Base-by-base conservation (phyloP, 2,329 filamentous ascomycete genomes). In the Thermothelomyces thermophilus region DNA sequence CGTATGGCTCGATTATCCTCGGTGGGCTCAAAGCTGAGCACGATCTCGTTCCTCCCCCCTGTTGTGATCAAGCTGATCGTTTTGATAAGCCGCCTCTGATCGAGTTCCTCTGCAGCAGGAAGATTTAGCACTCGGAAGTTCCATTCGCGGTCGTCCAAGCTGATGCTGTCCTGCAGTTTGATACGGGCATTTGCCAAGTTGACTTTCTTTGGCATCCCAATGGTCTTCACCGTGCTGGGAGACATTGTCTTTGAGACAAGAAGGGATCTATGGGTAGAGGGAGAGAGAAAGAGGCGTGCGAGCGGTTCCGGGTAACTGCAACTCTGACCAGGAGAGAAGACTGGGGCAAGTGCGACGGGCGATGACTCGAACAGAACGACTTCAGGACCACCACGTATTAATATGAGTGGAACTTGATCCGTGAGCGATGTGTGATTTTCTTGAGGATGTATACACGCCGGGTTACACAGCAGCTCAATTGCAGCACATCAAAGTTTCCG, bases 1-100 rank as follows among this genome's bases (percentile, higher is more conserved):
- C 54, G 49, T 13, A 63, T 64, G 22, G 66, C 63, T 19, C 68
- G 59, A 46, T 68, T 70, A 8, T 58, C 60, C n/a, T 64, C 61
- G n/a, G 57, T 53, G 2, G 65, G 51, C 1, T 47, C 48, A 10
- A 69, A 60, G 4, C 54, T 36, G 37, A 66, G 64, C 30, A 45
- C 41, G n/a, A 52, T 49, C 56, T 63, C n/a, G 55, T 60, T 5
- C 55, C 39, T 44, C n/a, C 19, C 37, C 16, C 16, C 36, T n/a
- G 37, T 50, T 2, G 26, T 47, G 13, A 47, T 24, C 20, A 66
- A 46, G n/a, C 56, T 57, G 7, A 67, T 28, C 8, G 55, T 55
- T 51, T 68, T 68, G 48, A 67, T 52, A 5, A 64, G 56, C 20
- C 52, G 37, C 7, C 58, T 56, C 8, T 51, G 48, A 11, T 57